Conservation (phyloP, 73 alveolate species). For the Tetrahymena elliotti region DNA sequence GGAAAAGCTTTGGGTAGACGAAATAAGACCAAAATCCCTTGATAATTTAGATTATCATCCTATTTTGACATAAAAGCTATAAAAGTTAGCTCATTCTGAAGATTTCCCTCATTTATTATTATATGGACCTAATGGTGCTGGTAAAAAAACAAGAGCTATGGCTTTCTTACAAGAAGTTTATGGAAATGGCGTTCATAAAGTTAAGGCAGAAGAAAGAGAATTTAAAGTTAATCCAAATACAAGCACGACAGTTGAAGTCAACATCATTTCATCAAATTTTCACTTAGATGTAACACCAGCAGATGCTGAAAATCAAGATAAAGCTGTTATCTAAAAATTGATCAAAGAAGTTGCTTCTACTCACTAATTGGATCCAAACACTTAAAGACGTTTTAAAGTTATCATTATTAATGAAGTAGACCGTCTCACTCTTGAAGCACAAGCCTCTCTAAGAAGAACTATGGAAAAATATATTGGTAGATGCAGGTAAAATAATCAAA, state of each 20-base stretch:
- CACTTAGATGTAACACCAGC: constrained; percentile 94
- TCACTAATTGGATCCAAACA: constrained; percentile 55
- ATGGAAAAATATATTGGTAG: constrained; percentile 95
- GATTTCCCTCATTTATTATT: constrained; percentile 96
- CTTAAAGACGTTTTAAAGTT: constrained; percentile 66
- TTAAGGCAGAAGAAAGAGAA: constrained; percentile 85
- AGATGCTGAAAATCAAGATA: constrained; percentile 90
- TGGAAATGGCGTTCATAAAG: constrained; percentile 76
- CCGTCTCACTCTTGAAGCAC: constrained; percentile 87
- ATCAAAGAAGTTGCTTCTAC: constrained; percentile 91
- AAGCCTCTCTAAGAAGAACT: constrained; percentile 95
- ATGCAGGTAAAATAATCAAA: constrained; percentile 36
- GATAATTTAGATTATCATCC: constrained; percentile 65
- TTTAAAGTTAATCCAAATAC: constrained; percentile 60
- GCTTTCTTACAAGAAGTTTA: constrained; percentile 78
- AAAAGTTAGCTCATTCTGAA: constrained; percentile 64
- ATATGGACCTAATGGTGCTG: constrained; percentile 98
- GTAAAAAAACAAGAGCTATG: constrained; percentile 88
- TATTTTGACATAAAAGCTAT: constrained; percentile 49
- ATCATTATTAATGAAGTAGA: constrained; percentile 90
- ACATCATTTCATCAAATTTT: constrained; percentile 71
- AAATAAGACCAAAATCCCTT: constrained; percentile 73
- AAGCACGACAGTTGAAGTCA: constrained; percentile 58
- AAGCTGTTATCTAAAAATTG: constrained; percentile 79
- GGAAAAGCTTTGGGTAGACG: constrained; percentile 88